These are phyloP conservation scores for Yarrowia sp. DNA, from an alignment of 805 yeast species.

Conservation along the genomic window DNA sequence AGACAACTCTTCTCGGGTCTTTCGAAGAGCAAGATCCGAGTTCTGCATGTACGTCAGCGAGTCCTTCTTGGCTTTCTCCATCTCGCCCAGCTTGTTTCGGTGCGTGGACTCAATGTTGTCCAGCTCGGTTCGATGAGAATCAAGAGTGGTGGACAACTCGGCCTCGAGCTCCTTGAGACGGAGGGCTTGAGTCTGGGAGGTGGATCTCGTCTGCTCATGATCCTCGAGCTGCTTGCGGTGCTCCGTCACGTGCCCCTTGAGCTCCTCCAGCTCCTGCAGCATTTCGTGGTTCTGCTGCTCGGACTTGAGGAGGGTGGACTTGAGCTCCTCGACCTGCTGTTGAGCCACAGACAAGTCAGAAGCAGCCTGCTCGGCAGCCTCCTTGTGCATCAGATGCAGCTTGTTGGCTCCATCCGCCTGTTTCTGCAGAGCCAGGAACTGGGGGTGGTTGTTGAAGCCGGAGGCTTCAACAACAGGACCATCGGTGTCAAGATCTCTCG, in stretches of 20 bases:
- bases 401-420: conserved; percentile 22
- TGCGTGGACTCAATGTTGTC: conserved; percentile 41
- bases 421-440: conserved; percentile 27
- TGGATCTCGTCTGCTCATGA: conserved; percentile 29
- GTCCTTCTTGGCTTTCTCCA: conserved; percentile 68
- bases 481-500: conserved; percentile 19
- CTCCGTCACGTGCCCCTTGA: conserved; percentile 32
- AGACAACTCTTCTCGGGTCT: conserved; percentile 69
- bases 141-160: conserved; percentile 27
- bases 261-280: conserved; percentile 32
- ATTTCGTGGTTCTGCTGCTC: conserved; percentile 27
- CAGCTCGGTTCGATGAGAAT: conserved; percentile 40
- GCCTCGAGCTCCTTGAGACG: conserved; percentile 30
- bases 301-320: conserved; percentile 33
- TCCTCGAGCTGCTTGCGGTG: conserved; percentile 29
- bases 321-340: conserved; percentile 30
- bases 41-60: conserved; percentile 70
- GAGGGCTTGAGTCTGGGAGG: conserved; percentile 13
- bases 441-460: conserved; percentile 27
- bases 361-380: conserved; percentile 37
- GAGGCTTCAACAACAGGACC: not conserved
- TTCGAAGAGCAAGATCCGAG: conserved; percentile 68
- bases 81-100: conserved; percentile 39
- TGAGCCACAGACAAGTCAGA: conserved; percentile 29
- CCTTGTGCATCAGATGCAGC: conserved; percentile 36